These are phyloP conservation scores for Fabrea salina DNA, from an alignment of 169 alveolate species.

Conservation along the genomic window DNA sequence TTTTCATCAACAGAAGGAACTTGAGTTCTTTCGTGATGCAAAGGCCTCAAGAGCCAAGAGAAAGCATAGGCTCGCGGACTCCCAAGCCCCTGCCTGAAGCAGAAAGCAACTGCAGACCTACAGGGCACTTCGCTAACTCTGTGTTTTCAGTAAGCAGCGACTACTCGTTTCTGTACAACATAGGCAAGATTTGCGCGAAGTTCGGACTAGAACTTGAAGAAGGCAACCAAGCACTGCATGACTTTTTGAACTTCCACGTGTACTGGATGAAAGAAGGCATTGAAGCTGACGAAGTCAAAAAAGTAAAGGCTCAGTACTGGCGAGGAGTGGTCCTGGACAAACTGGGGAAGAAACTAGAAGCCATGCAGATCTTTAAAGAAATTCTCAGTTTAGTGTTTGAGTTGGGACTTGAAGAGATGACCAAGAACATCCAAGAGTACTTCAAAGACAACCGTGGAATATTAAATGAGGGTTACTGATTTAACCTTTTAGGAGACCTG, in stretches of 20 bases:
- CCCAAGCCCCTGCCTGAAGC: not conserved
- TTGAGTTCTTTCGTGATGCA: too few species aligned
- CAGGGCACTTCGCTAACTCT: not conserved
- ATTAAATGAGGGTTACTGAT: too few species aligned
- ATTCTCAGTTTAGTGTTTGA: constrained; percentile 3
- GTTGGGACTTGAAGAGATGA: not conserved
- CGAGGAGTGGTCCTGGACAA: not conserved
- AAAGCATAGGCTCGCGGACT: not conserved
- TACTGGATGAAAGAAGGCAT: constrained; percentile 32
- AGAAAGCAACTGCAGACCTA: not conserved
- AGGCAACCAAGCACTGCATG: constrained; percentile 14
- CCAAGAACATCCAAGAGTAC: too few species aligned
- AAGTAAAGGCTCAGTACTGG: constrained; percentile 18
- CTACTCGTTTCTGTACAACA: not conserved
- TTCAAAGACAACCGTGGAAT: too few species aligned
- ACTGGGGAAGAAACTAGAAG: not conserved
- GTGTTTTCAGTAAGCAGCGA: not conserved
- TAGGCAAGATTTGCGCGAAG: constrained; percentile 15
- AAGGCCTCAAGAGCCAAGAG: too few species aligned
- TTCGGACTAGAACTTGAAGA: not conserved
- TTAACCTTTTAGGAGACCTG: too few species aligned
- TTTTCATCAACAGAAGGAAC: too few species aligned
- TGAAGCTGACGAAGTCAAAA: constrained; percentile 8
- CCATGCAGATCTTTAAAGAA: not conserved
- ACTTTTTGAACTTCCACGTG: constrained; percentile 14